Percentiles rank a stretch among this genome's conserved stretches.
These are phyloP conservation scores for carrot (Daucus carota) DNA, from an alignment of 129 eudicot species.

Conservation along the genomic window DH1_v3.0 NC_030383.2:3080001-3080500, in stretches of 20 bases:
- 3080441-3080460: too few species aligned
- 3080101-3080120: constrained; percentile 28
- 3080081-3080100: constrained; percentile 25
- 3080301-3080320: constrained; percentile 58
- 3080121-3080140: constrained; percentile 24
- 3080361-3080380: background rate
- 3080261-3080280: constrained; percentile 65
- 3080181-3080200: constrained; percentile 43
- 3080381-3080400: background rate
- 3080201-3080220: constrained; percentile 46
- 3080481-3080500: constrained; percentile 68
- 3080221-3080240: constrained; percentile 47
- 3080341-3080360: background rate
- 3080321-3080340: background rate
- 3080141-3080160: constrained; percentile 35
- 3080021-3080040: constrained; percentile 17
- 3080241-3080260: constrained; percentile 56
- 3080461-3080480: constrained; percentile 43
- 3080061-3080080: constrained; percentile 28
- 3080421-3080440: too few species aligned
- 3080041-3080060: constrained; percentile 27
- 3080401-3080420: background rate
- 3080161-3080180: constrained; percentile 45
- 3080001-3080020: constrained; percentile 12
- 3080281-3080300: constrained; percentile 71